phyloP scores from a whole-genome alignment of 345 rosid species.

The Stellera chamaejasme region DNA sequence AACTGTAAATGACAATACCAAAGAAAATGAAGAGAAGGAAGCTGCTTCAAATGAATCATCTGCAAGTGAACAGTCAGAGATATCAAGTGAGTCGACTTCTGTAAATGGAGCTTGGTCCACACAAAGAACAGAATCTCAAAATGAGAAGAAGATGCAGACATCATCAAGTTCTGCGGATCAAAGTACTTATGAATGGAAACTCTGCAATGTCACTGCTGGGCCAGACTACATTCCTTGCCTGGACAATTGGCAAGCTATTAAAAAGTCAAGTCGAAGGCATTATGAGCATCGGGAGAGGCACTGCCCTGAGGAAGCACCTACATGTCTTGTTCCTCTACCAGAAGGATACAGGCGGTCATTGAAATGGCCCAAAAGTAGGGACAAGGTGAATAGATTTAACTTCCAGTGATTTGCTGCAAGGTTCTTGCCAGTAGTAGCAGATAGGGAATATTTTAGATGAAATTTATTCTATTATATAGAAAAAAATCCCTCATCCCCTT shows the following conservation, averaged over 20 bases:
- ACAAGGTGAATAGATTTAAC: constrained; percentile 33
- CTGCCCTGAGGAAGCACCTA: constrained; percentile 78
- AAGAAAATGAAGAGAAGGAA: constrained; percentile 33
- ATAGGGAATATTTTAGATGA: no score
- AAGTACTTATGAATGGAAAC: constrained; percentile 47
- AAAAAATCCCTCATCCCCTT: no score
- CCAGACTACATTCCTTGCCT: constrained; percentile 97
- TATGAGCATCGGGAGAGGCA: constrained; percentile 94
- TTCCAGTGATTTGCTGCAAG: not conserved
- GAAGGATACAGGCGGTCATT: constrained; percentile 62
- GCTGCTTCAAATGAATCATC: constrained; percentile 39
- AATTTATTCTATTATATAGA: not conserved
- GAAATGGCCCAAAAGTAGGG: constrained; percentile 90
- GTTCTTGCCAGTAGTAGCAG: no score
- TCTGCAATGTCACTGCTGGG: constrained; percentile 81
- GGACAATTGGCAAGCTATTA: constrained; percentile 70
- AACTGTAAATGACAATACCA: constrained; percentile 20
- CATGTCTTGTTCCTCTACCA: constrained; percentile 76
- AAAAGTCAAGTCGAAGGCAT: constrained; percentile 54
- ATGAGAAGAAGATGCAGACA: constrained; percentile 63
- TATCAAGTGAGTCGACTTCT: constrained; percentile 51
- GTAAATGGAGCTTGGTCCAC: constrained; percentile 72
- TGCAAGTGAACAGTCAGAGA: constrained; percentile 52
- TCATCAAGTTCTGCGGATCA: constrained; percentile 33
- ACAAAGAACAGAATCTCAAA: constrained; percentile 74